Base-by-base conservation (phyloP, 2,329 filamentous ascomycete species). In the Colletotrichum acutatum region DNA sequence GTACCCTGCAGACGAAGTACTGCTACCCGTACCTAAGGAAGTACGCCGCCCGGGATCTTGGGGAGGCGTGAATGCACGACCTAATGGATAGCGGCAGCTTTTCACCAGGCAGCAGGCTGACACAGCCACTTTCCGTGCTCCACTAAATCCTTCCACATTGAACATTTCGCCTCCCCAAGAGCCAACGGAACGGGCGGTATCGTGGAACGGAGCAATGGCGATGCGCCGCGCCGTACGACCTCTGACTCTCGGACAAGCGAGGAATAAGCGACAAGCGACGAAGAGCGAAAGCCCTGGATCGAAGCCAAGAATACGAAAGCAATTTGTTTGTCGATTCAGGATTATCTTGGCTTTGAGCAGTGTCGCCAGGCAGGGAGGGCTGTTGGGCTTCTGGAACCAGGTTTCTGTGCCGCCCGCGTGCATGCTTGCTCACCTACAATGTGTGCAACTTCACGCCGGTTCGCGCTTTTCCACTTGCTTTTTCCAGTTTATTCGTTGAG, bases 101-200 rank as follows among this genome's bases (percentile, higher is more conserved):
- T 30, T 16, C 62, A 46, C 26, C 19, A 72, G 66, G 71, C 71
- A 73, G 71, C 71, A 73, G 71, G 70, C 59, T 42, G 70, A 53
- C 71, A 71, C 71, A 73, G 71, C 71, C 71, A 73, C 71, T 14
- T 42, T 22, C 32, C 52, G 37, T 56, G 22, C 37, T 58, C 34
- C 32, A 61, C 60, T n/a, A 65, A 46, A 70, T 60, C 59, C 54
- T 59, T 61, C 46, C 37, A 30, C 19, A 22, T 49, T 49, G 12
- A 19, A 28, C 58, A 46, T 3, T 22, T 52, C 59, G 26, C 42
- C 30, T 30, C 59, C 19, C 42, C 42, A 49, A 19, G 7, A 42
- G 42, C 42, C 42, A 49, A 49, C 42, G 42, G 42, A 19, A 49
- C 22, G 42, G 42, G 42, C 42, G 42, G 42, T 22, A 49, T n/a